A percentile compares a stretch with the other conserved stretches of the same genome.
These are phyloP conservation scores for Penicillium sp. DNA, from an alignment of 2,329 filamentous ascomycete genomes.

Conservation along the genomic window DNA sequence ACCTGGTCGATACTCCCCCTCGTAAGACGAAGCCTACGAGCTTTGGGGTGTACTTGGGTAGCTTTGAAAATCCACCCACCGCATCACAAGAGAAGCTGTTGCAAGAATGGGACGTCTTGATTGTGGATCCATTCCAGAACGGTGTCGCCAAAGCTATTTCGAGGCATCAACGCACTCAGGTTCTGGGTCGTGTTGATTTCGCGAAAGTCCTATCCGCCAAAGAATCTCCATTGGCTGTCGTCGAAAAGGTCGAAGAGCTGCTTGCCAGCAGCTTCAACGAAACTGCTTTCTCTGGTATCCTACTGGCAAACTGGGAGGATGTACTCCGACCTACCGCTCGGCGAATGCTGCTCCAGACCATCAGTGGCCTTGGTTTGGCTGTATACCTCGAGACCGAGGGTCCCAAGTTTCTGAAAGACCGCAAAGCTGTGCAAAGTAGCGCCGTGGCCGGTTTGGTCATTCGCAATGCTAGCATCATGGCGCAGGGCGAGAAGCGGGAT, in stretches of 20 bases:
- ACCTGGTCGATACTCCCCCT: slow-evolving; percentile 16
- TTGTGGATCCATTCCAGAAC: slow-evolving; percentile 44
- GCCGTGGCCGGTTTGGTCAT: slow-evolving; percentile 43
- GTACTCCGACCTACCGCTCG: slow-evolving; percentile 32
- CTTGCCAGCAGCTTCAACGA: slow-evolving; percentile 27
- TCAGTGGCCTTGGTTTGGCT: slow-evolving; percentile 39
- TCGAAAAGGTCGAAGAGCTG: slow-evolving; percentile 33
- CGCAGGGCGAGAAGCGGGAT: slow-evolving; percentile 44
- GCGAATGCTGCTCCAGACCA: slow-evolving; percentile 33
- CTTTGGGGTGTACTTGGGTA: slow-evolving; percentile 48
- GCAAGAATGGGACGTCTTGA: slow-evolving; percentile 46
- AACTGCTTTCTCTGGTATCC: slow-evolving; percentile 40
- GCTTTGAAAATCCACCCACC: slow-evolving; percentile 36
- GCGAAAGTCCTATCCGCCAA: slow-evolving; percentile 21
- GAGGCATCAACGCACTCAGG: slow-evolving; percentile 16
- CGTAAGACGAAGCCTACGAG: slow-evolving; percentile 32
- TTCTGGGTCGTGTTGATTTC: slow-evolving; percentile 38
- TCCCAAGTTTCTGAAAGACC: slow-evolving; percentile 43
- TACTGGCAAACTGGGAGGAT: slow-evolving; percentile 46
- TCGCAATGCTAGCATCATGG: slow-evolving; percentile 45
- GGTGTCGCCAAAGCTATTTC: slow-evolving; percentile 39
- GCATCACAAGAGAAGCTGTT: slow-evolving; percentile 37
- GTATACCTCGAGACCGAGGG: slow-evolving; percentile 47
- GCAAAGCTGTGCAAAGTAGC: slow-evolving; percentile 35
- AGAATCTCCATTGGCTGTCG: slow-evolving; percentile 24